These are phyloP conservation scores for Pyrenopolyporus hunteri DNA, from an alignment of 495 filamentous ascomycete genomes.

Conservation along the genomic window DNA sequence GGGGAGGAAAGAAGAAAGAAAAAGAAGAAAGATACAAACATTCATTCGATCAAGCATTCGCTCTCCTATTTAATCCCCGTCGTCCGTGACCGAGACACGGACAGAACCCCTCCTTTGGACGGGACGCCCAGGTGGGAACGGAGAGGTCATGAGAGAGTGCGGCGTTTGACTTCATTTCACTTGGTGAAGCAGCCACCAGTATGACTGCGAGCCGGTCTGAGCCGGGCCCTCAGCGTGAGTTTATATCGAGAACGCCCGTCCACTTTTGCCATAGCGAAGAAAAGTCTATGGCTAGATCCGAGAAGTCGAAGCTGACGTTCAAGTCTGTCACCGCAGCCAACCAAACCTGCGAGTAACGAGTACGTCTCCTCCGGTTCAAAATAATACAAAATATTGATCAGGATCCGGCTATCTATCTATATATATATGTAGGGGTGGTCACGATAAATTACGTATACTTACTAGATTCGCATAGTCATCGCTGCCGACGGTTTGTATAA, in stretches of 20 bases:
- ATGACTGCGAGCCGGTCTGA: constrained; percentile 42
- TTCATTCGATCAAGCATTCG: constrained; percentile 3
- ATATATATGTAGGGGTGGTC: no score
- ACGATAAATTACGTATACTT: no score
- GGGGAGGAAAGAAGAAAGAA: neutral
- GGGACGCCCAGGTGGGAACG: constrained; percentile 33
- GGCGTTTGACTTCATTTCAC: constrained; percentile 29
- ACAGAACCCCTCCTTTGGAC: constrained; percentile 39
- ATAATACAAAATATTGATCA: neutral
- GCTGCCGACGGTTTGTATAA: constrained; percentile 98
- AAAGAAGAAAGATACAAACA: neutral
- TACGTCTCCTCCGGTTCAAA: constrained; percentile 51
- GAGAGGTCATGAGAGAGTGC: constrained; percentile 32
- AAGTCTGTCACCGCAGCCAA: constrained; percentile 46
- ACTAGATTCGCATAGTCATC: constrained; percentile 70
- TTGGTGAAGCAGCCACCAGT: constrained; percentile 17
- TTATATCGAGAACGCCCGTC: neutral
- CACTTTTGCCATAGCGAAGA: no score
- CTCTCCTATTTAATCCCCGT: constrained; percentile 2
- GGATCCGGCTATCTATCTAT: no score
- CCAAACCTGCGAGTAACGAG: constrained; percentile 71
- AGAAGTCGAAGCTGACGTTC: constrained; percentile 19
- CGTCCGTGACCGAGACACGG: constrained; percentile 20
- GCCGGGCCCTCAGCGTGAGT: constrained; percentile 43
- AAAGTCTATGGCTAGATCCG: neutral